Evolutionary conservation across 257 asterid species (phyloP), one percentile per base, ranked within the genome.

Genomic region (Petunia axillaris): DNA sequence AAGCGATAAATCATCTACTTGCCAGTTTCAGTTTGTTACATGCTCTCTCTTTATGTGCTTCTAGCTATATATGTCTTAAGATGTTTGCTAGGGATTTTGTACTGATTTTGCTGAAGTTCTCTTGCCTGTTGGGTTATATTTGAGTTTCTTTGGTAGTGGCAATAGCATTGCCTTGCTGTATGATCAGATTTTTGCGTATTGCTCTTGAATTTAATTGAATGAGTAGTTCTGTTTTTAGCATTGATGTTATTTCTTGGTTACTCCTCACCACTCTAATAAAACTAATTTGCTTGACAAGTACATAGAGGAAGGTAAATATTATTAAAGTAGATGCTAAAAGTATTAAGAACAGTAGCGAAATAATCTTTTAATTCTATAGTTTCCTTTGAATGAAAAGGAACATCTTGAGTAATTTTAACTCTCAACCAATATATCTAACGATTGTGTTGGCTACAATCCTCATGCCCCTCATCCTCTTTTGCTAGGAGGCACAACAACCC

Each of bases 21-120:
- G 77, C 36, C 44, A 10, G 60, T 71, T 48, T 52, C 77, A 70
- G 77, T 48, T 71, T 50, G 60, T 71, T 71, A 71, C 41, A 52
- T 48, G 77, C 44, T 48, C 10, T 71, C 44, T 48, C 57, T 50
- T 71, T 71, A 50, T 70, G 77, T 3, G 5, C 41, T 46, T 41
- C 58, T 2, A 16, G 76, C 58, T 1, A 70, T 9, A 8, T 15
- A 46, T 48, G 60, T 48, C 58, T 25, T 48, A 35, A 71, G 77
- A 48, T 71, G 3, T 48, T 46, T 71, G 37, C 35, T 5, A 13
- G 60, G 77, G 62, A 71, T 35, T 50, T 2, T 71, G 60, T 11
- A 50, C 41, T 71, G 60, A 11, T 71, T 66, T 10, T 71, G 77
- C 52, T 71, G 48, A 48, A 11, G 50, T 35, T 71, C 48, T 71